Base-by-base conservation (phyloP, 1,284 basidiomycete species). In the Heliocybe sulcata region DNA sequence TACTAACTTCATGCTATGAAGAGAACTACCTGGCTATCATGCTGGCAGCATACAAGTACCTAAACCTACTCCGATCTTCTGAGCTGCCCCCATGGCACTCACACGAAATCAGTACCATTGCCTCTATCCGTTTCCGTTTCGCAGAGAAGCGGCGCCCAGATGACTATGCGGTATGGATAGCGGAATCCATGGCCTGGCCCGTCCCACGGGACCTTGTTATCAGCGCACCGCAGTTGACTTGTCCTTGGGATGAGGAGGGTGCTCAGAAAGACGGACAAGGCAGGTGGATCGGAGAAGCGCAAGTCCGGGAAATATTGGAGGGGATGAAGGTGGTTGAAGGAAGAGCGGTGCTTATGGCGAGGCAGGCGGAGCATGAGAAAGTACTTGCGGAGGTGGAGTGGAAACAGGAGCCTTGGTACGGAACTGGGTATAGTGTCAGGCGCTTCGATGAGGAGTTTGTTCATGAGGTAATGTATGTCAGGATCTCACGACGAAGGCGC, bases 141-240 rank as follows among this genome's bases (percentile, higher is more conserved):
- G 81, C 87, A 53, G 96, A 99, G 69, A 94, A 97, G 70, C 76
- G 77, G 45, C 76, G 83, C 19, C 87, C 94, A 0, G 86, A 93
- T 51, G 76, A 82, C 57, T 97, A 98, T 67, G 92, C 90, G 2
- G 85, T 88, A 10, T 82, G 79, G 67, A 76, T 98, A 16, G 71
- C 94, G 0, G 84, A 88, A 59, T 81, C 82, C 64, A 85, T 98
- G 82, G 72, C 83, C 51, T 80, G 85, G 77, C 91, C 91, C 0
- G 80, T 86, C 48, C 91, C 94, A n/a, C 79, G 82, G 33, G 88
- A 95, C 51, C 80, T 87, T 60, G 67, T 93, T 14, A 75, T 99
- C 38, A 84, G 82, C 57, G 91, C 86, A 10, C 82, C 88, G 12
- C 84, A 81, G 58, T 70, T 96, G 16, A 76, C 84, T 0, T 88